A percentile compares a stretch with the other conserved stretches of the same genome.
These are phyloP conservation scores for Trichomonascus vanleenenianus DNA, from an alignment of 805 yeast genomes.

Conservation along the genomic window DNA sequence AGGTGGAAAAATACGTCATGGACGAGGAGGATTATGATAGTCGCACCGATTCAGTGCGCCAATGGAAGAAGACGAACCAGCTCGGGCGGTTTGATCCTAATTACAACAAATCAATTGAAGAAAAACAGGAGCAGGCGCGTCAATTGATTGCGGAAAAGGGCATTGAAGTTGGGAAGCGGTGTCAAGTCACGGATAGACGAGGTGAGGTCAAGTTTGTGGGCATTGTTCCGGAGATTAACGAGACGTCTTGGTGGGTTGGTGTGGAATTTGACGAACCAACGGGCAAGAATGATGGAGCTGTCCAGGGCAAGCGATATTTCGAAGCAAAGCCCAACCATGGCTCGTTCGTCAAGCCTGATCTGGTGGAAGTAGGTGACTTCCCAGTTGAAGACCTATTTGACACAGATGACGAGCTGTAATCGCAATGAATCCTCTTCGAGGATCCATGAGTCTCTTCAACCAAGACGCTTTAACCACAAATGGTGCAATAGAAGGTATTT, in stretches of 20 bases:
- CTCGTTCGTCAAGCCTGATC: conserved; percentile 64
- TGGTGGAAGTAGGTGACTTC: conserved; percentile 63
- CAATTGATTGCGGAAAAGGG: conserved; percentile 6
- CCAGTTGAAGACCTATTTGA: conserved; percentile 44
- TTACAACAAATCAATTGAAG: conserved; percentile 23
- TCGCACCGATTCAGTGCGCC: conserved; percentile 54
- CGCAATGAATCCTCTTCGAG: no score
- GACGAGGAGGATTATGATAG: conserved; percentile 55
- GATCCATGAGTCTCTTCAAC: neutral
- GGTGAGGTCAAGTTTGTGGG: conserved; percentile 75
- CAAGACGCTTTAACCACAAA: no score
- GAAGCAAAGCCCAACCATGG: conserved; percentile 54
- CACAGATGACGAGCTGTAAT: conserved; percentile 33
- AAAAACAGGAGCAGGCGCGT: conserved; percentile 10
- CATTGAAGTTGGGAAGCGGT: conserved; percentile 19
- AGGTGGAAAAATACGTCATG: conserved; percentile 38
- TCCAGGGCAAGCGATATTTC: conserved; percentile 57
- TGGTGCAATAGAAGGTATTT: no score
- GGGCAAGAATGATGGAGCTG: conserved; percentile 78
- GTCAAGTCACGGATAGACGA: conserved; percentile 41
- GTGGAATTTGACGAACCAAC: conserved; percentile 77
- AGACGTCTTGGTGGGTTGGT: conserved; percentile 62
- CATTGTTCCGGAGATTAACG: conserved; percentile 49
- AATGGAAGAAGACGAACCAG: conserved; percentile 65
- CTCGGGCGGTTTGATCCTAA: conserved; percentile 68